phyloP scores from a whole-genome alignment of 257 asterid genomes.

The Salvia rosmarinus region DNA sequence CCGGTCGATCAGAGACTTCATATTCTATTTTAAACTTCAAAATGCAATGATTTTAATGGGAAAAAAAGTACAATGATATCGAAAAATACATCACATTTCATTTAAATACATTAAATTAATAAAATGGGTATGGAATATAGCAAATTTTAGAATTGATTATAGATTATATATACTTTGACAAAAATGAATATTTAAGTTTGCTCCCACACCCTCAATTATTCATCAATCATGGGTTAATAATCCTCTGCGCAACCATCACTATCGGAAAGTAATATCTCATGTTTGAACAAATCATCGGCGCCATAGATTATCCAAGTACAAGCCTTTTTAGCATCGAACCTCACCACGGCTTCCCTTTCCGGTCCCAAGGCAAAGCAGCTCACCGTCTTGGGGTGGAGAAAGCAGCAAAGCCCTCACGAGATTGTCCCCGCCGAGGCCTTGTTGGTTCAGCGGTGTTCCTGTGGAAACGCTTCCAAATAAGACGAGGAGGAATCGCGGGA shows the following conservation, averaged over 20 bases:
- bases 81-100: no score
- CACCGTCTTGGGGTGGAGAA: conserved; percentile 85
- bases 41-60: no score
- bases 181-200: no score
- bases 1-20: no score
- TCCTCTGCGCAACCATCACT: conserved; percentile 43
- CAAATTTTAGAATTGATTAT: no score
- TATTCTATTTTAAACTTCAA: no score
- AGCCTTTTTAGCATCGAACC: conserved; percentile 72
- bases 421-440: conserved; percentile 86
- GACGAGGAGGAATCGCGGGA: conserved; percentile 72
- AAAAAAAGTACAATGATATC: no score
- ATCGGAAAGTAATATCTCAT: conserved; percentile 58
- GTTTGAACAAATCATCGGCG: conserved; percentile 66
- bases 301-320: conserved; percentile 82
- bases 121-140: no score
- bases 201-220: conserved; percentile 34
- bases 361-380: conserved; percentile 91
- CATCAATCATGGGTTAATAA: conserved; percentile 28
- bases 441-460: conserved; percentile 83
- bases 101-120: no score
- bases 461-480: conserved; percentile 69
- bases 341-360: conserved; percentile 93
- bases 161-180: no score
- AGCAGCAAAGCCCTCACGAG: conserved; percentile 68